Evolutionary conservation across 176 grass and related monocot genomes (phyloP).

Genomic region (Olyra latifolia): DNA sequence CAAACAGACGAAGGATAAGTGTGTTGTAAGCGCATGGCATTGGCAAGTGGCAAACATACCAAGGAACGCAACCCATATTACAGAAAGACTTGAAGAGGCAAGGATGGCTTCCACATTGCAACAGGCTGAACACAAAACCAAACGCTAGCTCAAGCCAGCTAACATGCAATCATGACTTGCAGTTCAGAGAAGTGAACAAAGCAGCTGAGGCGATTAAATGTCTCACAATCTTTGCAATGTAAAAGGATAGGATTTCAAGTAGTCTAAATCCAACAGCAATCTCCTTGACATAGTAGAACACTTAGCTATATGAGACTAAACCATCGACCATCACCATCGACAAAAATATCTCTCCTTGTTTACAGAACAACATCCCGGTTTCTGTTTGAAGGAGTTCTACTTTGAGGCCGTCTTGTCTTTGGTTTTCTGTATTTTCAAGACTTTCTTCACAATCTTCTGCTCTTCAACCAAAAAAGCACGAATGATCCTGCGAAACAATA

Average conservation of each 20-base stretch:
- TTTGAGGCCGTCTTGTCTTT: constrained; percentile 71
- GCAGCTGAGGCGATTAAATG: constrained; percentile 39
- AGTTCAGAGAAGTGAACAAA: constrained; percentile 51
- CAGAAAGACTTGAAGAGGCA: no score
- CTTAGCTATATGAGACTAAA: constrained; percentile 54
- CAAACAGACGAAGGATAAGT: no score
- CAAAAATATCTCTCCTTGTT: constrained; percentile 60
- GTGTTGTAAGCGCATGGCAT: no score
- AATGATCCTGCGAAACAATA: constrained; percentile 58
- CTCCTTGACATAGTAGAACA: constrained; percentile 37
- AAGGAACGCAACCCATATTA: no score
- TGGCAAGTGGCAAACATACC: no score
- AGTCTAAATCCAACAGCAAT: constrained; percentile 49
- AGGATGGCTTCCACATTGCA: neutral
- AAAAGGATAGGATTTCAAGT: constrained; percentile 36
- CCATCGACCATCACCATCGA: constrained; percentile 50
- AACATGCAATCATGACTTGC: constrained; percentile 14
- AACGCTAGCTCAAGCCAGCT: constrained; percentile 25
- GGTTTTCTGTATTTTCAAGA: constrained; percentile 92
- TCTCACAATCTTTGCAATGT: constrained; percentile 42
- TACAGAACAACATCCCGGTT: constrained; percentile 37
- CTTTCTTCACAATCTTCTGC: constrained; percentile 99
- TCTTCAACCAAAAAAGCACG: constrained; percentile 92
- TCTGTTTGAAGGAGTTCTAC: constrained; percentile 35
- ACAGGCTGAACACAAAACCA: neutral